Evolutionary conservation across 495 filamentous ascomycete genomes (phyloP), one percentile per base, ranked within the genome.

Genomic region (Staphylotrichum tortipilum): DNA sequence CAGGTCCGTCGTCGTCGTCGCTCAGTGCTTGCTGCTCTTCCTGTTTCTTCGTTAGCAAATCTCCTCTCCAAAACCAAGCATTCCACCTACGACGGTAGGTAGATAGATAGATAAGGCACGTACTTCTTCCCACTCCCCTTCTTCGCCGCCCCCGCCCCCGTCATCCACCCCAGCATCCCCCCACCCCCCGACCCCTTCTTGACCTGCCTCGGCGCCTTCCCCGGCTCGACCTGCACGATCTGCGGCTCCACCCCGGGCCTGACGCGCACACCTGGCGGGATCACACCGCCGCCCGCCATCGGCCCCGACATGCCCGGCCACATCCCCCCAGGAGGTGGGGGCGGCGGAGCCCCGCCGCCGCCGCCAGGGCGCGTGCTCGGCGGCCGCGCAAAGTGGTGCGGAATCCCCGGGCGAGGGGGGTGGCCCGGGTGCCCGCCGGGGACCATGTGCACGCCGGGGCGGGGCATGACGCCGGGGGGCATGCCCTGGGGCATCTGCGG

Each of bases 131-230:
- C 44, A 33, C 56, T 65, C 52, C 47, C 54, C 18, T 12, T 31
- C 47, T 58, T 67, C 67, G 17, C 54, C 61, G 10, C 59, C 66
- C 6, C 56, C 62, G 10, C 59, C 67, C n/a, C n/a, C 18, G 63
- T 59, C 59, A 74, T 63, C 62, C 68, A 74, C 9, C 58, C 61
- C 15, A 71, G 57, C 42, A 75, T 43, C 3, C 23, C 30, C 47
- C 37, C 33, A 12, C 37, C 21, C 2, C 14, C 37, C 17, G 2
- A 7, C 3, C 17, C 29, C 29, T 45, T 45, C 7, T 44, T 22
- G 35, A 33, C 39, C 11, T 29, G 38, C 40, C 51, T 54, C 2
- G 47, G 47, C 6, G 50, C 28, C 44, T 52, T 52, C 9, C 43
- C 49, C 9, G 50, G 52, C 28, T 37, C 53, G 23, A 51, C 58